Evolutionary conservation across 495 filamentous ascomycete species (phyloP), one percentile per base, ranked within the genome.

Genomic region (Penicillium fimorum): DNA sequence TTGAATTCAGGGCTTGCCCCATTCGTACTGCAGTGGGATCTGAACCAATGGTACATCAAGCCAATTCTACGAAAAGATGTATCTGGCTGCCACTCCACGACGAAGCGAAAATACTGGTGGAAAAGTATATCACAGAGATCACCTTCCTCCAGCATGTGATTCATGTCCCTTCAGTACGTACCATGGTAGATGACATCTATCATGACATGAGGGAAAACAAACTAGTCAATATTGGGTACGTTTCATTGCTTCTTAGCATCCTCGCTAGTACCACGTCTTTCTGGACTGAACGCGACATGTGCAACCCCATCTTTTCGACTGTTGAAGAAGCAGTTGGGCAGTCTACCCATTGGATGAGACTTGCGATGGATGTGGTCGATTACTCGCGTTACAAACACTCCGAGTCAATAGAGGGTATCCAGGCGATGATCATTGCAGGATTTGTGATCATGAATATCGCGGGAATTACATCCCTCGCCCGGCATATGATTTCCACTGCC

Each of bases 191-290:
- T 38, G 64, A 73, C 3, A 53, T 76, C 0, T 78, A 79, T 49
- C n/a, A 54, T n/a, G 38, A 56, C 17, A 48, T 76, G 9, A 50
- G 49, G 7, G 32, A 69, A 15, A 59, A 63, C 7, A 32, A 55
- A 1, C 57, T 51, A 2, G 45, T 76, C 12, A 60, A 69, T 15
- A 40, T 66, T 8, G 72, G 71, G 4, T 49, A 66, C n/a, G 65
- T 72, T 0, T 67, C 74, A 4, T 58, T 82, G 15, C 70, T 79
- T n/a, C 57, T 81, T 7, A 67, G 70, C 17, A 78, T 81, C 6
- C 64, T 75, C 17, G 70, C 76, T 15, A 74, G 70, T 37, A 65
- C 68, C n/a, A 70, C 77, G 8, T 70, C 70, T 30, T 73, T 71
- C 40, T 80, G 72, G 73, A 62, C 61, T 29, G 47, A 56, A 46